These are phyloP conservation scores for Rhizomucor miehei DNA, from an alignment of 371 early-diverging fungal genomes.

Conservation along the genomic window DNA sequence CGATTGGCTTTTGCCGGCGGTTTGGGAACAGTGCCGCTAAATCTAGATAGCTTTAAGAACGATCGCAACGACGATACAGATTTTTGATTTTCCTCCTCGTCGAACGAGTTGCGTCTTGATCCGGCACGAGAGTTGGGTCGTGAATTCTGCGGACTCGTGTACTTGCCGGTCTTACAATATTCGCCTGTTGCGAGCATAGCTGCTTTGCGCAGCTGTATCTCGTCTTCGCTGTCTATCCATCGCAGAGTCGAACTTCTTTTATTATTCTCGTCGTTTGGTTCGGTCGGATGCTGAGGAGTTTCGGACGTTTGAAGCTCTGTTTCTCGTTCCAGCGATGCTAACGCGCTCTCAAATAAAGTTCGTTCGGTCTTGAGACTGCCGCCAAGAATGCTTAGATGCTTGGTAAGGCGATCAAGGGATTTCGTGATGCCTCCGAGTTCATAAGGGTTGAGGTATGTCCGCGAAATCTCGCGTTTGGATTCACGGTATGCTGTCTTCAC, in stretches of 20 bases:
- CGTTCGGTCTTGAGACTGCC: slow-evolving; percentile 43
- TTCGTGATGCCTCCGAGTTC: slow-evolving; percentile 34
- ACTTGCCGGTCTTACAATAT: slow-evolving; percentile 9
- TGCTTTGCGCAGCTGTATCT: slow-evolving; percentile 20
- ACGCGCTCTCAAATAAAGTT: slow-evolving; percentile 39
- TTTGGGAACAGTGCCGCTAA: slow-evolving; percentile 8
- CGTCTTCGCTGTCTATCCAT: slow-evolving; percentile 28
- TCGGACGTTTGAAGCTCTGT: background rate
- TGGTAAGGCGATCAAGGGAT: slow-evolving; percentile 35
- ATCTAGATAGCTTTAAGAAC: slow-evolving; percentile 22
- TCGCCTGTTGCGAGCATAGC: slow-evolving; percentile 30
- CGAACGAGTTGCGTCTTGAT: slow-evolving; percentile 9
- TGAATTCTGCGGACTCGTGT: slow-evolving; percentile 11
- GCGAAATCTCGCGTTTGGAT: slow-evolving; percentile 48
- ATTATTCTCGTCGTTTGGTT: slow-evolving; percentile 5
- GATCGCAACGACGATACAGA: slow-evolving; percentile 39
- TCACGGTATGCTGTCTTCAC: slow-evolving; percentile 46
- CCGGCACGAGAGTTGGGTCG: slow-evolving; percentile 6
- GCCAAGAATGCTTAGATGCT: slow-evolving; percentile 42
- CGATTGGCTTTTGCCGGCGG: slow-evolving; percentile 43
- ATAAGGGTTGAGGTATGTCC: slow-evolving; percentile 38
- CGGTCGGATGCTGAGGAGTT: slow-evolving; percentile 3
- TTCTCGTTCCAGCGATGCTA: slow-evolving; percentile 21
- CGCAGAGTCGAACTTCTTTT: slow-evolving; percentile 8
- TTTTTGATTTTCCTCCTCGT: slow-evolving; percentile 25